Base-by-base conservation (phyloP, 106 monocot species). In the Allium sativum region DNA sequence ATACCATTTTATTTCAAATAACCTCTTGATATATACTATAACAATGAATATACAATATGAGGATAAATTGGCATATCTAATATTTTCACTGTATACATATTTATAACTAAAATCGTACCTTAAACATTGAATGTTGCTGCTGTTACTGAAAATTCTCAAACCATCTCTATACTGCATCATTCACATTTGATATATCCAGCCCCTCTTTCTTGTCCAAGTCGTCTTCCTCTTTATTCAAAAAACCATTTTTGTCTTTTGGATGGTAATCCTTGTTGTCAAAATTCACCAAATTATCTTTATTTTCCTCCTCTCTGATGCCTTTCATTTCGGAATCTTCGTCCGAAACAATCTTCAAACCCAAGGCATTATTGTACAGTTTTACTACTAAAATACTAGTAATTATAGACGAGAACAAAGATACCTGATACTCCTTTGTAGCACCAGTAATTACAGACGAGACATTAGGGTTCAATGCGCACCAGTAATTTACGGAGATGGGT, bases 101-200 rank as follows among this genome's bases (percentile, higher is more conserved):
- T 21, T 7, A 44, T 45, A 48, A 12, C 62, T 43, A 69, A 71
- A 11, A 75, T 74, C 95, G 79, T 62, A 90, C 98, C 98, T 98
- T 98, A 75, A 67, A 98, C 80, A 85, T 85, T 1, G 92, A 85
- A 77, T 91, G 91, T 72, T 92, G 92, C 62, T 84, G 92, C 14
- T 70, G 62, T 67, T 96, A 52, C 66, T 82, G 64, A 67, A 70
- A 81, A 79, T 86, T 81, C 20, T 79, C 87, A 48, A 70, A 61
- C 44, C 62, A 40, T 57, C 52, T 67, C 10, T 73, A 76, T 48
- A 65, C 48, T 64, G 66, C 68, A 10, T 58, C 66, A 21, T 47
- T 70, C 17, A 55, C 82, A 42, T 79, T 86, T 14, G 66, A 71
- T 1, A 44, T 68, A n/a, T 84, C 98, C 12, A 59, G 41, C 21